Percentiles rank a stretch among this genome's conserved stretches.
Conservation (phyloP, 805 yeast genomes). For the Pichia rugopelliculosa region DNA sequence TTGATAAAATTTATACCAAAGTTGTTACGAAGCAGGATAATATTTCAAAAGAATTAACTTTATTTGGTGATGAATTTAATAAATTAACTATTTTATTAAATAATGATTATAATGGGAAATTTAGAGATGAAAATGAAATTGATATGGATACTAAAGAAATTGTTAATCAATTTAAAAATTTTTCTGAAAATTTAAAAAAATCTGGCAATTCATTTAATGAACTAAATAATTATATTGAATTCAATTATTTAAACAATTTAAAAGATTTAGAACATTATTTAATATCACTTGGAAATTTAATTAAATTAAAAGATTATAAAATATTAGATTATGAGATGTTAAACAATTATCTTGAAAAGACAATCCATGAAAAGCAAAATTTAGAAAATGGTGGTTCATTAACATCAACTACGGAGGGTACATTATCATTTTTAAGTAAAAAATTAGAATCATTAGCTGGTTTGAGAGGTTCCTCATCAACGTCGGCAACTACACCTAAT, state of each 20-base stretch:
- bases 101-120: constrained; percentile 29
- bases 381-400: constrained; percentile 30
- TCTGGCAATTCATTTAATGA: constrained; percentile 23
- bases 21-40: constrained; percentile 67
- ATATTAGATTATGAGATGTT: constrained; percentile 86
- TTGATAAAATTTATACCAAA: constrained; percentile 72
- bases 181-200: constrained; percentile 33
- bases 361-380: constrained; percentile 51
- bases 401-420: constrained; percentile 31
- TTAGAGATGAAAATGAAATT: constrained; percentile 16
- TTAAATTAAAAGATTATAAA: constrained; percentile 83
- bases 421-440: constrained; percentile 31
- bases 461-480: constrained; percentile 25
- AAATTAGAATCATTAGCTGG: constrained; percentile 44
- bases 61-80: constrained; percentile 60
- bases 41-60: constrained; percentile 63
- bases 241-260: constrained; percentile 71
- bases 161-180: constrained; percentile 29
- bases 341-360: constrained; percentile 66
- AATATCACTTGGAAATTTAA: constrained; percentile 52
- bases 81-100: constrained; percentile 43
- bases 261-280: constrained; percentile 84
- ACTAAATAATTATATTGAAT: constrained; percentile 50
- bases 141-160: constrained; percentile 20
- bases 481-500: constrained; percentile 23